A percentile compares a stretch with the other conserved stretches of the same genome.
Conservation (phyloP, 805 yeast genomes). For the Wickerhamiella azyma region DNA sequence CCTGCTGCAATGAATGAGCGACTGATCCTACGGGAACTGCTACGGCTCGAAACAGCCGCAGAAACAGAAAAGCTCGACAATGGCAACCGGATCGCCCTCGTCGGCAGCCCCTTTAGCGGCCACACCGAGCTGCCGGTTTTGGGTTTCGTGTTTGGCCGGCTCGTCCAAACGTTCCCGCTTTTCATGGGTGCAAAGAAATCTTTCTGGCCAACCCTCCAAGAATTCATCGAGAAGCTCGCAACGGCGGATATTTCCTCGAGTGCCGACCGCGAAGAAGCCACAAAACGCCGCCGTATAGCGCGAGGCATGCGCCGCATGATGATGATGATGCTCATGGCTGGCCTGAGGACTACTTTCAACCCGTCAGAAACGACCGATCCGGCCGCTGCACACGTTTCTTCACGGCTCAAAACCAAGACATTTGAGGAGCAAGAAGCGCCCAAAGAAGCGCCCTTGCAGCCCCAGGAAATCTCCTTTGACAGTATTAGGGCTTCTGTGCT, state of each 20-base stretch:
- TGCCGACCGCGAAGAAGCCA: constrained; percentile 60
- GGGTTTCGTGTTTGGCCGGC: constrained; percentile 48
- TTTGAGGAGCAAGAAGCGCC: not conserved
- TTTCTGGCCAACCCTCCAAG: constrained; percentile 79
- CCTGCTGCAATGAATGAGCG: constrained; percentile 45
- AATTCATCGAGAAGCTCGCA: constrained; percentile 68
- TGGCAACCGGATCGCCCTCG: constrained; percentile 45
- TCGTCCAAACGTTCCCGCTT: constrained; percentile 61
- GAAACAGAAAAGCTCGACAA: constrained; percentile 52
- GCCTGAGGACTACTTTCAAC: constrained; percentile 41
- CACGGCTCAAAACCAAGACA: constrained; percentile 9
- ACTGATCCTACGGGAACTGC: constrained; percentile 68
- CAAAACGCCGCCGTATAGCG: constrained; percentile 53
- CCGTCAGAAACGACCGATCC: constrained; percentile 29
- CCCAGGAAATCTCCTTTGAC: constrained; percentile 8
- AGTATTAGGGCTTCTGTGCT: constrained; percentile 39
- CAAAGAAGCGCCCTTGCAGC: constrained; percentile 21
- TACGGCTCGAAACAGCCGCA: constrained; percentile 43
- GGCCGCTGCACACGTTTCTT: not conserved
- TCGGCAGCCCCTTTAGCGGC: constrained; percentile 62
- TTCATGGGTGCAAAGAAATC: constrained; percentile 36
- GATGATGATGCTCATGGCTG: constrained; percentile 59
- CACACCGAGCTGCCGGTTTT: constrained; percentile 46
- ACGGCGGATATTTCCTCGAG: constrained; percentile 56
- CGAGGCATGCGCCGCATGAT: constrained; percentile 49